Conservation (phyloP, 768 basidiomycete species). For the Lactarius sp. region DNA sequence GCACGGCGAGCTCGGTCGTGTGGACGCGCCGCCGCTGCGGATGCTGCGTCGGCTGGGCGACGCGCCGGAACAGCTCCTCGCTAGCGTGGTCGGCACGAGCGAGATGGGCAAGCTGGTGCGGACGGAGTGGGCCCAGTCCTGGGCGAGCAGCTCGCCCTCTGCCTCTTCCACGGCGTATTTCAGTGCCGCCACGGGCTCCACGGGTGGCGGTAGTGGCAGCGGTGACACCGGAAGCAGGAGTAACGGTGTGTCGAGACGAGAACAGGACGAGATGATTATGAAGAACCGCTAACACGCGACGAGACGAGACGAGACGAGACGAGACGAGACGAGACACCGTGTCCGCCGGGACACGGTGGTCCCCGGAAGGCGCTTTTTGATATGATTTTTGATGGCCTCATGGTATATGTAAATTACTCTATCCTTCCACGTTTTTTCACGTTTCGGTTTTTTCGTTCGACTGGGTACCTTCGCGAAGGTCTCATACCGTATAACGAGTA, state of each 20-base stretch:
- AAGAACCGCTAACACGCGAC: neutral
- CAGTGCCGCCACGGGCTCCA: constrained; percentile 2
- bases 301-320: neutral
- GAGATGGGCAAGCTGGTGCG: constrained; percentile 15
- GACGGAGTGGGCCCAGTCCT: constrained; percentile 7
- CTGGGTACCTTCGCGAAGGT: neutral
- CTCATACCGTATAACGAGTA: neutral
- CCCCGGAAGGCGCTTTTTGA: neutral
- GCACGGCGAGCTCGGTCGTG: constrained; percentile 14
- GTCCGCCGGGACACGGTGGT: too few species aligned
- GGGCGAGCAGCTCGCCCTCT: constrained; percentile 5
- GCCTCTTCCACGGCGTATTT: constrained; percentile 6
- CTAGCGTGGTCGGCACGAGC: neutral
- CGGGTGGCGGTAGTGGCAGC: neutral
- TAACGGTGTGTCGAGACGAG: neutral
- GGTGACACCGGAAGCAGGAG: neutral
- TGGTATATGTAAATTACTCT: neutral
- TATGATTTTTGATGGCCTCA: too few species aligned
- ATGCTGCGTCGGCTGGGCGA: neutral
- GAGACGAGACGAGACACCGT: neutral
- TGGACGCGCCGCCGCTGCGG: neutral
- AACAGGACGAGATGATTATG: too few species aligned
- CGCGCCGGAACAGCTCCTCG: neutral
- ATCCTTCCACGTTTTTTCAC: neutral
- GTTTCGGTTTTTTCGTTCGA: too few species aligned